Conservation (phyloP, 495 filamentous ascomycete species). For the Penicillium macrosclerotiorum region DNA sequence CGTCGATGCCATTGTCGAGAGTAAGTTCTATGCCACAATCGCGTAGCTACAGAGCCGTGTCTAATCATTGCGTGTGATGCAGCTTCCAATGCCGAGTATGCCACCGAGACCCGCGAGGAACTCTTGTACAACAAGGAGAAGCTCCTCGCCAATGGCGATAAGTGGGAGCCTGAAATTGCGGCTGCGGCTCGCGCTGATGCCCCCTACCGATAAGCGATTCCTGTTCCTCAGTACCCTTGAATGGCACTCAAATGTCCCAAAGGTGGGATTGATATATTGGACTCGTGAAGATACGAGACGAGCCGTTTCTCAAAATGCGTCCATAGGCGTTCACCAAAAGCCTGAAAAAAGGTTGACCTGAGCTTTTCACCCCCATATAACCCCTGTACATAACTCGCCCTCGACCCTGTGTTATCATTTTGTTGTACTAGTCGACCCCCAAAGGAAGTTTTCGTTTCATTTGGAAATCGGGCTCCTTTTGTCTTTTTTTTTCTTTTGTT, state of each 20-base stretch:
- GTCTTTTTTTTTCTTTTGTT: constrained; percentile 26
- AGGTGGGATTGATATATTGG: constrained; percentile 7
- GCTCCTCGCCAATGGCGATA: constrained; percentile 84
- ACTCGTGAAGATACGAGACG: constrained; percentile 8
- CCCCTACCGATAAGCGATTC: constrained; percentile 68
- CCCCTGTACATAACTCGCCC: constrained; percentile 39
- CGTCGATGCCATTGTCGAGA: constrained; percentile 96
- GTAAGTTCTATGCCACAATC: constrained; percentile 33
- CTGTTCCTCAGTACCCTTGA: not conserved
- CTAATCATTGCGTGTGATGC: constrained; percentile 15
- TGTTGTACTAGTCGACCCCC: constrained; percentile 42
- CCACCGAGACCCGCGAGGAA: constrained; percentile 96
- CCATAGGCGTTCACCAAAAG: constrained; percentile 22
- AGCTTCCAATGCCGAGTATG: constrained; percentile 95
- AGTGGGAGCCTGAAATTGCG: constrained; percentile 97
- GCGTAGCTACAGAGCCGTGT: not conserved
- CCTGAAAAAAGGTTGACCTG: constrained; percentile 17
- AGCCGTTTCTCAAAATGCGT: constrained; percentile 9
- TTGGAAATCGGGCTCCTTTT: constrained; percentile 17
- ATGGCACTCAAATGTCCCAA: not conserved
- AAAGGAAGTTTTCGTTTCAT: constrained; percentile 17
- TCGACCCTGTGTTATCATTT: constrained; percentile 26
- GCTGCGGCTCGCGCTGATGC: constrained; percentile 86
- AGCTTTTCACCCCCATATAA: constrained; percentile 22
- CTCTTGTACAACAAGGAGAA: constrained; percentile 99